These are phyloP conservation scores for Garcia nutans DNA, from an alignment of 345 rosid genomes.

Conservation along the genomic window DNA sequence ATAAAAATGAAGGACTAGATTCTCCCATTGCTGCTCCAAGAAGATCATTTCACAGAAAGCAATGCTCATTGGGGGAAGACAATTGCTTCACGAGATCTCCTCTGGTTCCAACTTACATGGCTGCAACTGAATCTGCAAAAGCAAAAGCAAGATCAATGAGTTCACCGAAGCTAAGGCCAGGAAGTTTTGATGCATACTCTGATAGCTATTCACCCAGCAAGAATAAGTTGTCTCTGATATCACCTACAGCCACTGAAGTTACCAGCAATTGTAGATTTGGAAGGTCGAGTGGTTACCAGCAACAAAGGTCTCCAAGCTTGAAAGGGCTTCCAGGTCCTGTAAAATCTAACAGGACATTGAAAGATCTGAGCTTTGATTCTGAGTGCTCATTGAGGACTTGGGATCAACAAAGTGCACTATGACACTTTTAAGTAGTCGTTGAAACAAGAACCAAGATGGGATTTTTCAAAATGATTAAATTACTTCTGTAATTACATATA, in stretches of 20 bases:
- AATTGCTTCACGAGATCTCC: constrained; percentile 41
- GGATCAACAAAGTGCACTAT: constrained; percentile 11
- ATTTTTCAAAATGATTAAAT: too few species aligned
- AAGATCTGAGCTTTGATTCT: constrained; percentile 62
- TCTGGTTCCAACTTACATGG: constrained; percentile 76
- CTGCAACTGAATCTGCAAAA: constrained; percentile 84
- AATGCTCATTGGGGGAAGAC: constrained; percentile 64
- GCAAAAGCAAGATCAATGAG: constrained; percentile 77
- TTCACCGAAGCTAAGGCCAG: constrained; percentile 69
- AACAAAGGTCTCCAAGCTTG: constrained; percentile 80
- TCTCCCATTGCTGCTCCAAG: constrained; percentile 39
- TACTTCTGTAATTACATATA: too few species aligned
- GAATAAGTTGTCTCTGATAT: constrained; percentile 48
- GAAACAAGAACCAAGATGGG: too few species aligned
- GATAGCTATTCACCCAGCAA: constrained; percentile 80
- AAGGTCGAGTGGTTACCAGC: constrained; percentile 42
- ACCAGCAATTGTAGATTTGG: constrained; percentile 39
- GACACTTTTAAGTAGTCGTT: not conserved
- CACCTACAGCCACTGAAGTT: constrained; percentile 47
- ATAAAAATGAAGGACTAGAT: constrained; percentile 28
- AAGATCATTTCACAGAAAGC: constrained; percentile 57
- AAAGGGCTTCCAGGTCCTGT: constrained; percentile 49
- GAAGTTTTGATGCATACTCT: constrained; percentile 64
- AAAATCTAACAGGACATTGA: constrained; percentile 44
- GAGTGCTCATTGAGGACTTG: constrained; percentile 40